Percentiles rank a stretch among this genome's conserved stretches.
Evolutionary conservation across 1,284 basidiomycete species (phyloP).

Genomic region (Rhodotorula sp.): DNA sequence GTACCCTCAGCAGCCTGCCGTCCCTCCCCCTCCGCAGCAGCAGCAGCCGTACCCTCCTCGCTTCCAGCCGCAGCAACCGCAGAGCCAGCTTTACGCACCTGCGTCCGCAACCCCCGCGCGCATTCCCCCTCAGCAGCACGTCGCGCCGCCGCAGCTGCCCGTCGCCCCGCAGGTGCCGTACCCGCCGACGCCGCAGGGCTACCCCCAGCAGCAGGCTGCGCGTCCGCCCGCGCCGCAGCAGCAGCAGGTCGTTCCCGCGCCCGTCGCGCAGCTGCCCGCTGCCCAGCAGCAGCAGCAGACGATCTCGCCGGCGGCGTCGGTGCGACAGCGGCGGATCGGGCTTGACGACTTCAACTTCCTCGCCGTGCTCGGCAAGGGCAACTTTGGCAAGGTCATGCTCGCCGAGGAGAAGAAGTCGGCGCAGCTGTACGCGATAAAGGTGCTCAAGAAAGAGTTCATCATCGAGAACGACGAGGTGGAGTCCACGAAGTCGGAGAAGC

Average conservation of each 20-base stretch:
- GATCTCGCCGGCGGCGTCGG: background rate
- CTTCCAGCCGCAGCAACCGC: conserved; percentile 28
- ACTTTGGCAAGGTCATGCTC: conserved; percentile 99
- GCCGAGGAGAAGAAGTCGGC: conserved; percentile 95
- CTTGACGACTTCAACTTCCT: conserved; percentile 99
- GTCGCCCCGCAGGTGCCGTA: conserved; percentile 20
- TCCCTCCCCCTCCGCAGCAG: no score
- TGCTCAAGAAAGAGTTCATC: conserved; percentile 99
- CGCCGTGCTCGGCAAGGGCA: conserved; percentile 97
- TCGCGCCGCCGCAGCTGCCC: conserved; percentile 13
- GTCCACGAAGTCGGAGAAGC: conserved; percentile 98
- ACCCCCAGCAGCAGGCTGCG: conserved; percentile 46
- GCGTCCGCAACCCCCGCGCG: conserved; percentile 30
- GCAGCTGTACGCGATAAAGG: conserved; percentile 96
- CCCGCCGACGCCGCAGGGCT: background rate
- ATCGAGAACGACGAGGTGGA: conserved; percentile 99
- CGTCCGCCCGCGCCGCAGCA: conserved; percentile 49
- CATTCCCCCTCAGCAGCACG: conserved; percentile 36
- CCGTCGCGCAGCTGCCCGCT: conserved; percentile 36
- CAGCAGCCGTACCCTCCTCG: conserved; percentile 34
- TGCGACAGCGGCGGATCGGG: conserved; percentile 65
- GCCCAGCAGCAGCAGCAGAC: conserved; percentile 43
- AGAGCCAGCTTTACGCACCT: conserved; percentile 35
- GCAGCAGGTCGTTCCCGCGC: conserved; percentile 33
- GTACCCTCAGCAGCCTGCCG: conserved; percentile 38